Conservation (phyloP, 2,329 filamentous ascomycete species). For the Anthostomella pinea region DNA sequence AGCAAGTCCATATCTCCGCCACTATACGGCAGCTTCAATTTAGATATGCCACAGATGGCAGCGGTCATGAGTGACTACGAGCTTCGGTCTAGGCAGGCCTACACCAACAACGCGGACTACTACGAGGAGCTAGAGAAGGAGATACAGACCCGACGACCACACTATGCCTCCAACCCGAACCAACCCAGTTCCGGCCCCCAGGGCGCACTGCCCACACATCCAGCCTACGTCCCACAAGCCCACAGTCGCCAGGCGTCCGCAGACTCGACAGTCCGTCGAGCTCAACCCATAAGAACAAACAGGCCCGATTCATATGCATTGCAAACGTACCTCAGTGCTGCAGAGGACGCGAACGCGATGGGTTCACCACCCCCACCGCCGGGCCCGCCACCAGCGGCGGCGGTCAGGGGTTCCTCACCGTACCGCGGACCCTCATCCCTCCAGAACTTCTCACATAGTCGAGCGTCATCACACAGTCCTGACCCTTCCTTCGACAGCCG, state of each 20-base stretch:
- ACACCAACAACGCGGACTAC: conserved; percentile 37
- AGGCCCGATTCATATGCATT: conserved; percentile 33
- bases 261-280: conserved; percentile 15
- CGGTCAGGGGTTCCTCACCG: conserved; percentile 4
- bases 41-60: conserved; percentile 10
- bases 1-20: conserved; percentile 26
- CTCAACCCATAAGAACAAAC: conserved; percentile 14
- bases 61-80: conserved; percentile 24
- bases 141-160: conserved; percentile 11
- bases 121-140: conserved; percentile 38
- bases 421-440: conserved; percentile 11
- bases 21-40: conserved; percentile 12
- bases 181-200: conserved; percentile 17
- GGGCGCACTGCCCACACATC: conserved; percentile 44
- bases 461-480: conserved; percentile 10
- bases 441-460: conserved; percentile 9
- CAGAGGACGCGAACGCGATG: conserved; percentile 21
- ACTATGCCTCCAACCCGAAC: conserved; percentile 31
- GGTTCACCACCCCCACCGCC: conserved; percentile 19
- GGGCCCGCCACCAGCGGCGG: conserved; percentile 13
- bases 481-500: conserved; percentile 6
- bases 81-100: conserved; percentile 24
- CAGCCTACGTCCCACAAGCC: conserved; percentile 45
- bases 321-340: conserved; percentile 36
- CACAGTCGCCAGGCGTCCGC: conserved; percentile 28